Evolutionary conservation across 75 land plant species (phyloP).

Genomic region (Larix kaempferi): DNA sequence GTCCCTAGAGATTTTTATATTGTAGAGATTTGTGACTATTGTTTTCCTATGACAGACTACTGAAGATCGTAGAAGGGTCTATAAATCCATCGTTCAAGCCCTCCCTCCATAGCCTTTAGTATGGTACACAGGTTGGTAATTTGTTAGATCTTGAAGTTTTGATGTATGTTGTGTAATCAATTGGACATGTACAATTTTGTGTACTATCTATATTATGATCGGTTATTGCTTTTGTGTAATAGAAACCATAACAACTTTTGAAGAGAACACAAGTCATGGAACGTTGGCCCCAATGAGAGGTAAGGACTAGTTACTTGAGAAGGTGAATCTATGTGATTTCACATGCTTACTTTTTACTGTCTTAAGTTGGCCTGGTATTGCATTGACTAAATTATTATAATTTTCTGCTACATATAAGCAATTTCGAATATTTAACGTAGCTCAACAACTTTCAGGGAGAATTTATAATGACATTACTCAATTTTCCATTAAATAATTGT

Average conservation of each 20-base stretch:
- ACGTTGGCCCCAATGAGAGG: conserved; percentile 98
- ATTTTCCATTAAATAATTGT: conserved; percentile 33
- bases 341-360: background rate
- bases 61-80: conserved; percentile 75
- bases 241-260: conserved; percentile 92
- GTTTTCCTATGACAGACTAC: conserved; percentile 44
- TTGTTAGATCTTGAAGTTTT: background rate
- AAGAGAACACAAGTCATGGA: conserved; percentile 95
- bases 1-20: background rate
- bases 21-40: conserved; percentile 1
- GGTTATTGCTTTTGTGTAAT: conserved; percentile 2
- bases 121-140: conserved; percentile 84
- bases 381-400: background rate
- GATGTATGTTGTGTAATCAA: background rate
- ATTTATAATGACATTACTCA: conserved; percentile 99
- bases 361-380: background rate
- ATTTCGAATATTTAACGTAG: conserved; percentile 98
- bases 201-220: background rate
- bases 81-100: conserved; percentile 88
- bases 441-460: conserved; percentile 96
- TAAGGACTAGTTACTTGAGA: conserved; percentile 17
- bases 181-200: background rate
- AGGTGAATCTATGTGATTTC: background rate
- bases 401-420: conserved; percentile 79
- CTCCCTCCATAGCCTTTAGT: conserved; percentile 91